phyloP scores from a whole-genome alignment of 768 basidiomycete species.

The Cystofilobasidium capitatum region DNA sequence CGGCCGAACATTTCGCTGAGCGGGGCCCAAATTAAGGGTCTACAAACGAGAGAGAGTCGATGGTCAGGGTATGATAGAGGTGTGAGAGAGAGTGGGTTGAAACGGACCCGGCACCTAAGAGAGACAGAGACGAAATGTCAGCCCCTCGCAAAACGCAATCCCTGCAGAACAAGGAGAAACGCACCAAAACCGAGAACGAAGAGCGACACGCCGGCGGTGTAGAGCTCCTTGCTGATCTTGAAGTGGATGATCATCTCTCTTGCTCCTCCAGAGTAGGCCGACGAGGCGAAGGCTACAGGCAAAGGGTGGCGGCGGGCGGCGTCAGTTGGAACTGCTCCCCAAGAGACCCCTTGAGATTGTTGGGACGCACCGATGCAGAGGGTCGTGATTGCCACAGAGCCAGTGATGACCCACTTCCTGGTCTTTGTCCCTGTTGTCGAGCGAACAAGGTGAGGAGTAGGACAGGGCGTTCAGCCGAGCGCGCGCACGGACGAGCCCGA shows the following conservation, averaged over 20 bases:
- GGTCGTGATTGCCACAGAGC: not conserved
- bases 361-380: constrained; percentile 11
- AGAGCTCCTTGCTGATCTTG: not conserved
- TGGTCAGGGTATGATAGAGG: not conserved
- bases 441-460: not conserved
- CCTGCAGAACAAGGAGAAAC: no score
- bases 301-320: no score
- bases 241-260: not conserved
- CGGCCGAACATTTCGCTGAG: constrained; percentile 28
- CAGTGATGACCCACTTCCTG: not conserved
- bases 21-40: constrained; percentile 27
- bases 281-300: constrained; percentile 7
- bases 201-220: constrained; percentile 22
- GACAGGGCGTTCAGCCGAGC: not conserved
- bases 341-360: not conserved
- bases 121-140: no score
- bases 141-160: no score
- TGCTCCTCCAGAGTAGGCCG: constrained; percentile 22
- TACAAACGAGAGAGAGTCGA: not conserved
- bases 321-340: not conserved
- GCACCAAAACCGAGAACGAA: constrained; percentile 23
- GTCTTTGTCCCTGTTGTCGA: not conserved
- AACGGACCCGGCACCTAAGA: no score
- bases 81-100: no score
- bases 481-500: no score